Conservation (phyloP, 208 protist genomes). For the Herpetomonas samuelpessoai region DNA sequence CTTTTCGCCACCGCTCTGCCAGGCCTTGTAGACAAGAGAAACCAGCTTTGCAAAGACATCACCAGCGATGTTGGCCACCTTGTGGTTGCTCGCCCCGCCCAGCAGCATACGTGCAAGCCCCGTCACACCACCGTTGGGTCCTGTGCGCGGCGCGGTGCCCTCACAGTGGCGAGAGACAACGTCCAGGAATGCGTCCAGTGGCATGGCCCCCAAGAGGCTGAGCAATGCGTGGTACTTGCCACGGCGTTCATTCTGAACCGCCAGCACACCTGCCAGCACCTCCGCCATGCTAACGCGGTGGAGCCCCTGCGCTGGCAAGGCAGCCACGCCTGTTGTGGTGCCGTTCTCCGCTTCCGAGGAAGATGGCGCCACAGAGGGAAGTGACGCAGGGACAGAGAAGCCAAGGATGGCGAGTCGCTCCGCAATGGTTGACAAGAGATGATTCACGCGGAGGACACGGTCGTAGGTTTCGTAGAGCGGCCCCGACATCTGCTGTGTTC, state of each 20-base stretch:
- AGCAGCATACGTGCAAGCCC: slow-evolving; percentile 54
- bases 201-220: slow-evolving; percentile 50
- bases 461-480: slow-evolving; percentile 82
- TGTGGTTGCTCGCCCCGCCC: slow-evolving; percentile 67
- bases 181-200: slow-evolving; percentile 38
- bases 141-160: neutral
- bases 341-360: too few species aligned
- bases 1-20: neutral
- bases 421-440: slow-evolving; percentile 26
- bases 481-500: slow-evolving; percentile 81
- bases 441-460: slow-evolving; percentile 36
- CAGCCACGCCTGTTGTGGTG: too few species aligned
- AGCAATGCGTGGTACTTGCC: slow-evolving; percentile 89
- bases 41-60: slow-evolving; percentile 70
- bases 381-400: neutral
- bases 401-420: slow-evolving; percentile 1
- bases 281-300: slow-evolving; percentile 13
- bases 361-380: neutral
- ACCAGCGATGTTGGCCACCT: slow-evolving; percentile 75
- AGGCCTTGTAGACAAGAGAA: slow-evolving; percentile 14
- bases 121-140: slow-evolving; percentile 10
- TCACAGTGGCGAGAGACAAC: slow-evolving; percentile 30
- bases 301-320: too few species aligned
- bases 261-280: slow-evolving; percentile 45
- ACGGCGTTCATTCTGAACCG: slow-evolving; percentile 61